Evolutionary conservation across 768 basidiomycete species (phyloP), one percentile per base, ranked within the genome.

Genomic region (Tulasnella sp.): DNA sequence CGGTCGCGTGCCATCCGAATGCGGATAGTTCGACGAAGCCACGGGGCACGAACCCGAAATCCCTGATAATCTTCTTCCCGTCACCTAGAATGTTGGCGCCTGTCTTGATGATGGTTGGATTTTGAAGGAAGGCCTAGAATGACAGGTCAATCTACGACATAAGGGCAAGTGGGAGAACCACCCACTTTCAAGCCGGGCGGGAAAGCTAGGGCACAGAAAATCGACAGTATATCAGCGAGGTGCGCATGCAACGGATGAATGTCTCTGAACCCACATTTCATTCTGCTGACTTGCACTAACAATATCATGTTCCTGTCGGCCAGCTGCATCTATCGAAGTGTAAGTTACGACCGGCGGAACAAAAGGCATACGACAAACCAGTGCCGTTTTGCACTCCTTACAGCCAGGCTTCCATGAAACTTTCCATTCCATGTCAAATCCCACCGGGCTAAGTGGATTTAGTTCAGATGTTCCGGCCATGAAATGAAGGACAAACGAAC

Each of bases 41-140:
- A 14, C 64, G 63, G 7, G 72, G 63, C n/a, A 63, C 65, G 53
- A 78, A 68, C 31, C 72, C 74, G 56, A 67, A 78, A 60, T 78
- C 77, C 15, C 69, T 66, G 55, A 68, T 73, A 17, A 78, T 70
- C 59, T 78, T 78, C 61, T 69, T 63, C 3, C 75, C 77, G 27
- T 78, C 77, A 29, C 74, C 72, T 27, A 69, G 65, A 50, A 77
- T 77, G 55, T 77, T 77, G 6, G 70, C 75, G 15, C 78, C 78
- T 3, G 71, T 65, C 61, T 79, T 78, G 35, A 70, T 49, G 11
- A 74, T 65, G 9, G 65, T 58, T 12, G 70, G 63, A 12, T 68
- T 66, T 60, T 77, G 74, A 11, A 78, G 70, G n/a, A 78, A 50
- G 37, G 73, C 71, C 77, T 78, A 55, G 17, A 9, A n/a, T 6